Percentiles rank a stretch among this genome's conserved stretches.
Conservation (phyloP, 495 filamentous ascomycete species). For the Astrocystis sublimbata region DNA sequence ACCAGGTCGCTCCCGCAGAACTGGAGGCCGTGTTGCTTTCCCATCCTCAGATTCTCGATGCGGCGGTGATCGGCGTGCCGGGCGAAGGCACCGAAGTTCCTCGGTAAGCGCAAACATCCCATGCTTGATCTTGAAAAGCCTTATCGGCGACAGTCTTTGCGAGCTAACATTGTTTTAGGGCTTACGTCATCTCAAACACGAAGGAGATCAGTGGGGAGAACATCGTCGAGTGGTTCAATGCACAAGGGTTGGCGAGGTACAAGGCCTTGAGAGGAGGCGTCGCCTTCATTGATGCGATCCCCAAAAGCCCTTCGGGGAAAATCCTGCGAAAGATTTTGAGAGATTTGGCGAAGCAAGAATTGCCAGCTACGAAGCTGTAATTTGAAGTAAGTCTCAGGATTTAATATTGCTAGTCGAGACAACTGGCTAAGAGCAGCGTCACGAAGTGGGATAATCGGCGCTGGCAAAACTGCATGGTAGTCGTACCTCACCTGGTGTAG, state of each 20-base stretch:
- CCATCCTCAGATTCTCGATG: slow-evolving; percentile 71
- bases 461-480: too few species aligned
- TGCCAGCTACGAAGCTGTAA: slow-evolving; percentile 15
- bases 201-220: slow-evolving; percentile 26
- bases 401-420: too few species aligned
- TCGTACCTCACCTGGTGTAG: too few species aligned
- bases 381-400: too few species aligned
- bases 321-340: slow-evolving; percentile 67
- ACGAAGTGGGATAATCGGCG: too few species aligned
- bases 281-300: slow-evolving; percentile 71
- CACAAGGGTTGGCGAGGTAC: slow-evolving; percentile 60
- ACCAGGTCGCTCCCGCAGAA: slow-evolving; percentile 87
- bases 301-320: slow-evolving; percentile 83
- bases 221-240: slow-evolving; percentile 35
- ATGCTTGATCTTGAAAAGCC: background rate
- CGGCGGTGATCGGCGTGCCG: slow-evolving; percentile 74
- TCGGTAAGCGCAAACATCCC: slow-evolving; percentile 19
- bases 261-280: slow-evolving; percentile 79
- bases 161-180: slow-evolving; percentile 39
- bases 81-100: slow-evolving; percentile 72
- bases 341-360: slow-evolving; percentile 31
- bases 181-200: slow-evolving; percentile 63
- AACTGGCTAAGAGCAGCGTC: too few species aligned
- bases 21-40: slow-evolving; percentile 52
- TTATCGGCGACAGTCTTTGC: background rate